Conservation (phyloP, 441 rosid species). For the Populus tomentosa region DNA sequence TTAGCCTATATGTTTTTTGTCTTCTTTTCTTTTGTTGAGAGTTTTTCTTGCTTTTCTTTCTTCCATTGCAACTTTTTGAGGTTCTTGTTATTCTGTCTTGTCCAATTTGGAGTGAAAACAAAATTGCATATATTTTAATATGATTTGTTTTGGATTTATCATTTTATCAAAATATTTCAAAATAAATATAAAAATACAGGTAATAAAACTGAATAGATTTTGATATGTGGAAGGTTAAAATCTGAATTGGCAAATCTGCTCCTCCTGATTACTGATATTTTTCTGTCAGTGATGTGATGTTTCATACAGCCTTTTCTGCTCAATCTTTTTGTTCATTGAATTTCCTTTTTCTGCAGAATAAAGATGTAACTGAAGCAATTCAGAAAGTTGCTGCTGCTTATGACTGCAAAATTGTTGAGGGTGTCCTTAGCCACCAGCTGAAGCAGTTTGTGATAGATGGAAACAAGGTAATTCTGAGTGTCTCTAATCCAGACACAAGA, state of each 20-base stretch:
- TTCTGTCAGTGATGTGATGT: neutral
- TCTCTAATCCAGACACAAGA: constrained; percentile 70
- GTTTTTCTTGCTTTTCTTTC: neutral
- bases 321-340: neutral
- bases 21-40: neutral
- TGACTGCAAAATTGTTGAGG: constrained; percentile 96
- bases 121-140: neutral
- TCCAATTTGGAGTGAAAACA: neutral
- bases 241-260: neutral
- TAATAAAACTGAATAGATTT: neutral
- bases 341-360: constrained; percentile 54
- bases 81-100: neutral
- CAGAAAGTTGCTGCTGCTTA: constrained; percentile 93
- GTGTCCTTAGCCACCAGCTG: constrained; percentile 91
- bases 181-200: neutral
- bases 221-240: neutral
- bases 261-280: neutral
- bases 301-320: neutral
- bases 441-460: constrained; percentile 89
- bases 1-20: neutral
- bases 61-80: neutral
- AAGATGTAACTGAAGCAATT: constrained; percentile 86
- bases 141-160: too few relatives aligned
- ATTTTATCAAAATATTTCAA: too few relatives aligned
- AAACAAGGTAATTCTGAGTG: constrained; percentile 69